Evolutionary conservation across 2,329 filamentous ascomycete genomes (phyloP).

Genomic region (Pseudopithomyces chartarum): DNA sequence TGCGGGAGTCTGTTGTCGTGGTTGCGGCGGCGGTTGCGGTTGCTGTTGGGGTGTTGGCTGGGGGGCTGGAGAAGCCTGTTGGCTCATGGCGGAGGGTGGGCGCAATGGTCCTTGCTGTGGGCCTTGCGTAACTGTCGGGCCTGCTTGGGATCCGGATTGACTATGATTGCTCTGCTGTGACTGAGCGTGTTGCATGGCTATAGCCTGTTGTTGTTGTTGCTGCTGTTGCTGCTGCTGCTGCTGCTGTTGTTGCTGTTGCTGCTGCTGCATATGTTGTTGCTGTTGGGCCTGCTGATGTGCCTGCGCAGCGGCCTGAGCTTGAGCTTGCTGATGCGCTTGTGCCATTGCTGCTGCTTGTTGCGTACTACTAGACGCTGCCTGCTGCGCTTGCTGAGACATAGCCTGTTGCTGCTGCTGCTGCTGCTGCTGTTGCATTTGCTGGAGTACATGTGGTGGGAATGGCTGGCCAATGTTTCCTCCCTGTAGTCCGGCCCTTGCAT

Average conservation of each 20-base stretch:
- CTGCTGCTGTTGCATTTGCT: conserved; percentile 50
- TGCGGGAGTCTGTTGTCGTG: conserved; percentile 51
- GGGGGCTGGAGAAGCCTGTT: conserved; percentile 46
- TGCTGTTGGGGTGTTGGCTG: conserved; percentile 44
- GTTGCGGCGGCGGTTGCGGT: conserved; percentile 48
- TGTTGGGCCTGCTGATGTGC: conserved; percentile 49
- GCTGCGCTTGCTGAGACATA: conserved; percentile 44
- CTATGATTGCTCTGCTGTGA: conserved; percentile 57
- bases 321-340: conserved; percentile 49
- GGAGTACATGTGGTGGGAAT: conserved; percentile 46
- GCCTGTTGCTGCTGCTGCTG: conserved; percentile 52
- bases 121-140: conserved; percentile 40
- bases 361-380: conserved; percentile 36
- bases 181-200: conserved; percentile 54
- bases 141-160: conserved; percentile 47
- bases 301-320: conserved; percentile 45
- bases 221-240: conserved; percentile 53
- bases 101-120: conserved; percentile 44
- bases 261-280: conserved; percentile 47
- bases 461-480: conserved; percentile 26
- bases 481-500: conserved; percentile 21
- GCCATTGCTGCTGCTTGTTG: conserved; percentile 49
- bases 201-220: conserved; percentile 49
- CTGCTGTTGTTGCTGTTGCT: conserved; percentile 27
- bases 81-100: conserved; percentile 45